A percentile compares a stretch with the other conserved stretches of the same genome.
These are phyloP conservation scores for Pleurotus giganteus DNA, from an alignment of 768 basidiomycete genomes.

Conservation along the genomic window DNA sequence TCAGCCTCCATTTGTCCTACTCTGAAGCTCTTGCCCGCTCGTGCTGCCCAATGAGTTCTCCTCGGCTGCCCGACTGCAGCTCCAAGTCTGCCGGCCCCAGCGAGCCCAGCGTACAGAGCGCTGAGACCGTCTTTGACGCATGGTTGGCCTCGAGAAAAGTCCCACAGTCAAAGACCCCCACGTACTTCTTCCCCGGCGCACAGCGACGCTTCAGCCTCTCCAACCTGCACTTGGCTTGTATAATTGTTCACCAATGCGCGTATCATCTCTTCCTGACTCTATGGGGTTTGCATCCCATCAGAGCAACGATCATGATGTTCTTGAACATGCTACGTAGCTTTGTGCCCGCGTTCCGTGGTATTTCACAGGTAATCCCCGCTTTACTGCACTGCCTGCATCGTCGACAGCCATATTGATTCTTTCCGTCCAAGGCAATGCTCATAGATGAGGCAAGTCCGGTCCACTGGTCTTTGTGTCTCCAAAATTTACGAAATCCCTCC, in stretches of 20 bases:
- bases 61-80: background rate
- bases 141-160: constrained; percentile 60
- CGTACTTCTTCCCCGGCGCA: constrained; percentile 60
- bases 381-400: constrained; percentile 11
- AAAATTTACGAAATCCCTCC: constrained; percentile 15
- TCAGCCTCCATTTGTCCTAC: constrained; percentile 31
- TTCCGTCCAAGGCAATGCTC: constrained; percentile 56
- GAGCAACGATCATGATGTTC: constrained; percentile 68
- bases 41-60: constrained; percentile 14
- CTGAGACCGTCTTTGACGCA: constrained; percentile 43
- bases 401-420: constrained; percentile 20
- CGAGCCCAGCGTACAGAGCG: constrained; percentile 10
- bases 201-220: constrained; percentile 58
- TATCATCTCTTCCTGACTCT: constrained; percentile 47
- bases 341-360: constrained; percentile 80
- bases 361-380: constrained; percentile 59
- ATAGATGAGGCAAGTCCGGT: constrained; percentile 70
- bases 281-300: constrained; percentile 58
- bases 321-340: constrained; percentile 71
- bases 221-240: constrained; percentile 57
- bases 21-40: background rate
- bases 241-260: constrained; percentile 51
- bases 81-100: no score
- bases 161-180: constrained; percentile 39
- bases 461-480: constrained; percentile 13